A percentile compares a stretch with the other conserved stretches of the same genome.
Evolutionary conservation across 441 rosid genomes (phyloP).

Genomic region (Bocquillonia castaneifolia): DNA sequence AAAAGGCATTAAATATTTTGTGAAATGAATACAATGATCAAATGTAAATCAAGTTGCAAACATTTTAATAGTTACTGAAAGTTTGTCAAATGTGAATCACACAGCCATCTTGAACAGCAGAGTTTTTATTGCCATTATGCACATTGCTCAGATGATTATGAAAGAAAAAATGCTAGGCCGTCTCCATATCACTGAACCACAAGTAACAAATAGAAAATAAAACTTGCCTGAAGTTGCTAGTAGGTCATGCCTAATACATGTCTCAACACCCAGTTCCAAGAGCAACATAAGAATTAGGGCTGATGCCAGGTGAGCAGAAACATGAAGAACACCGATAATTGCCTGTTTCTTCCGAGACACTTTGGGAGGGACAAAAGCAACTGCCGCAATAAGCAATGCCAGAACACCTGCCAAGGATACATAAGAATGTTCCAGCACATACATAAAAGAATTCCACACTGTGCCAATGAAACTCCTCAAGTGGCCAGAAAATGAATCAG

Average conservation of each 20-base stretch:
- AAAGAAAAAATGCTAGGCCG: not conserved
- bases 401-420: constrained; percentile 72
- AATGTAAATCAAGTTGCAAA: not conserved
- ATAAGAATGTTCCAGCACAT: constrained; percentile 70
- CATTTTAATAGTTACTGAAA: not conserved
- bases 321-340: constrained; percentile 81
- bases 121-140: not conserved
- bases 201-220: not conserved
- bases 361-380: constrained; percentile 82
- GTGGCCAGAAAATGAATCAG: constrained; percentile 83
- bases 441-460: constrained; percentile 61
- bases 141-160: not conserved
- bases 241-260: constrained; percentile 77
- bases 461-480: constrained; percentile 76
- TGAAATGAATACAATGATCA: not conserved
- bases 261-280: constrained; percentile 88
- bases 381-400: constrained; percentile 58
- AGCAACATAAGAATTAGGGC: constrained; percentile 92
- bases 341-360: constrained; percentile 72
- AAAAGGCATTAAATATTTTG: not conserved
- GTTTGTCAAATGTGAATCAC: not conserved
- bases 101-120: constrained; percentile 2
- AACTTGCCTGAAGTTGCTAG: constrained; percentile 84
- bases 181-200: not conserved
- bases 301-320: constrained; percentile 75